Conservation (phyloP, 2,329 filamentous ascomycete species). For the Stromatinia cepivora region DNA sequence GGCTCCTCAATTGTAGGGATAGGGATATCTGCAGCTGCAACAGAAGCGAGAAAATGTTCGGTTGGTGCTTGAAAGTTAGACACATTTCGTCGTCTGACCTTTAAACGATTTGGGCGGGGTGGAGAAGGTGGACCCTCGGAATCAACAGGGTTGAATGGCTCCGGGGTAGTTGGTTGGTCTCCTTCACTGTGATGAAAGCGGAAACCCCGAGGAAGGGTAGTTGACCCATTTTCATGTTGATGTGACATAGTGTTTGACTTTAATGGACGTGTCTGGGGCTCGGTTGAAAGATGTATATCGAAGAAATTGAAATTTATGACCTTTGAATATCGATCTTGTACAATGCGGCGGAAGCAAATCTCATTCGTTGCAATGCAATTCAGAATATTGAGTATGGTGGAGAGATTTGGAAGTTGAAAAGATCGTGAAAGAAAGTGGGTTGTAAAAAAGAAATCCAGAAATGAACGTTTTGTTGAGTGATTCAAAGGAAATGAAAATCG, state of each 20-base stretch:
- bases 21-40: constrained; percentile 63
- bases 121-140: constrained; percentile 36
- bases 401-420: not conserved
- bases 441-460: constrained; percentile 1
- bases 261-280: constrained; percentile 29
- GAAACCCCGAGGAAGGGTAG: constrained; percentile 40
- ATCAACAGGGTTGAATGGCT: constrained; percentile 31
- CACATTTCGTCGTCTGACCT: constrained; percentile 38
- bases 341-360: constrained; percentile 22
- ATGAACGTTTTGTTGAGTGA: not conserved
- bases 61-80: constrained; percentile 53
- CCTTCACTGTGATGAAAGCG: constrained; percentile 35
- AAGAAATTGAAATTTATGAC: not conserved
- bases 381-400: constrained; percentile 22
- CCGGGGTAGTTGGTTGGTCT: constrained; percentile 37
- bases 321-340: constrained; percentile 19
- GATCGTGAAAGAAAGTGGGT: not conserved
- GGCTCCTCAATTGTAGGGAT: constrained; percentile 65
- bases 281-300: constrained; percentile 6
- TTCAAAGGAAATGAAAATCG: constrained; percentile 1
- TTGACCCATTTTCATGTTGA: constrained; percentile 37
- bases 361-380: constrained; percentile 18
- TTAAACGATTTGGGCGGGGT: constrained; percentile 37
- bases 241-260: constrained; percentile 31
- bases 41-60: constrained; percentile 65